A percentile compares a stretch with the other conserved stretches of the same genome.
These are phyloP conservation scores for Dalechampia spathulata DNA, from an alignment of 441 rosid genomes.

Conservation along the genomic window DNA sequence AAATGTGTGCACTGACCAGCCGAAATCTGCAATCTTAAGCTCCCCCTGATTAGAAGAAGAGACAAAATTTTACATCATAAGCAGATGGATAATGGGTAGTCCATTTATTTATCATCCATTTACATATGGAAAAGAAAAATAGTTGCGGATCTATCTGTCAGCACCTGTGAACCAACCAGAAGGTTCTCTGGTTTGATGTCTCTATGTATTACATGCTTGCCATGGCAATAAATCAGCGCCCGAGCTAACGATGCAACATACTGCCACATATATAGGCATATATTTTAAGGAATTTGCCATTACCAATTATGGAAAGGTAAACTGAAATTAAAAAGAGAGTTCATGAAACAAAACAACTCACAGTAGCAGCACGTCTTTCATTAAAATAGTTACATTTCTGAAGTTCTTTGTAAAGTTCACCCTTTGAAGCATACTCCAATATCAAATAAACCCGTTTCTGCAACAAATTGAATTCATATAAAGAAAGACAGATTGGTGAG, in stretches of 20 bases:
- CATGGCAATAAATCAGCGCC: conserved; percentile 95
- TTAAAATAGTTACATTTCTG: conserved; percentile 91
- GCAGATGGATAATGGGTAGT: too few species aligned
- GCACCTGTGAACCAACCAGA: conserved; percentile 79
- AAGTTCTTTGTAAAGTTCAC: conserved; percentile 89
- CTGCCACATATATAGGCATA: conserved; percentile 38
- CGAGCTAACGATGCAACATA: conserved; percentile 96
- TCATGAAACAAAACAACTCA: conserved; percentile 29
- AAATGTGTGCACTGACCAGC: conserved; percentile 98
- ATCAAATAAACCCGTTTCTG: conserved; percentile 96
- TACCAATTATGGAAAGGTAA: not conserved
- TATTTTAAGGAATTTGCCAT: too few species aligned
- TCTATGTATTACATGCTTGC: conserved; percentile 96
- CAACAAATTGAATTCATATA: too few species aligned
- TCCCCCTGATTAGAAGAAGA: conserved; percentile 55
- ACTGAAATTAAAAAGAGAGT: not conserved
- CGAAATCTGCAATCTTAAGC: conserved; percentile 97
- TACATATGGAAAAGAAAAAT: not conserved
- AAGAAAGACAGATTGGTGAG: too few species aligned
- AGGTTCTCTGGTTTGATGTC: conserved; percentile 96
- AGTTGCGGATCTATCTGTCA: not conserved
- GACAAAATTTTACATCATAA: not conserved
- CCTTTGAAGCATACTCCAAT: conserved; percentile 94
- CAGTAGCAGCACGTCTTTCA: conserved; percentile 93
- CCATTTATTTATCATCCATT: too few species aligned